Base-by-base conservation (phyloP, 495 filamentous ascomycete genomes). In the Penicillium antarcticum region DNA sequence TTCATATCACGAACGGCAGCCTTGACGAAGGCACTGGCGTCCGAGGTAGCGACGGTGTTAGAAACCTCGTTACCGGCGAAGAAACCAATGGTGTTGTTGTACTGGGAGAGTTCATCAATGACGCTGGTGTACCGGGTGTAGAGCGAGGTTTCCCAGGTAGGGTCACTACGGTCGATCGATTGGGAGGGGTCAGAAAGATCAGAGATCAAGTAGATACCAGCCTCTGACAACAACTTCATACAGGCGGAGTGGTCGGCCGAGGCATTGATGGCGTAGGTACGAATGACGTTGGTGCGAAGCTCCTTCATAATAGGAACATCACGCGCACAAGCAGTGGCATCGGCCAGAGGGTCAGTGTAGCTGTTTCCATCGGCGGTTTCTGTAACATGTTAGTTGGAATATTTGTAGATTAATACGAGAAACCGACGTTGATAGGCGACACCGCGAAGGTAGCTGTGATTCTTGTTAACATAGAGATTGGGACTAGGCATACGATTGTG, bases 41-140 rank as follows among this genome's bases (percentile, higher is more conserved):
- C 75, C 21, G 92, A 97, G 70, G 92, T 96, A 64, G 78, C 85
- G 34, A 77, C 70, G 51, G 81, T 79, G 76, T 97, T 97, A 58
- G 89, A 88, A 49, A 97, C 92, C 70, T 98, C 94, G 67, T 98
- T 97, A 44, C 94, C 94, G 21, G 92, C 88, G 68, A 97, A 97
- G 82, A 97, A 98, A 53, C 94, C 94, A 43, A 98, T 80, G 37
- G 85, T 82, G 69, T 98, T 98, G 68, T 76, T 82, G 71, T 95
- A 97, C 53, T 85, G 73, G 39, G 78, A 72, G 47, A 98, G 70
- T 39, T 81, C 79, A 62, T 98, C 91, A 36, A 98, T 75, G 24
- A 98, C 94, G 12, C 59, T 70, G 52, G 87, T 89, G 75, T 98
- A 98, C 34, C 88, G 84, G 4, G 76, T 66, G 68, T 85, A 95